phyloP scores from a whole-genome alignment of 2,329 filamentous ascomycete genomes.

The Diaporthe velutina region DNA sequence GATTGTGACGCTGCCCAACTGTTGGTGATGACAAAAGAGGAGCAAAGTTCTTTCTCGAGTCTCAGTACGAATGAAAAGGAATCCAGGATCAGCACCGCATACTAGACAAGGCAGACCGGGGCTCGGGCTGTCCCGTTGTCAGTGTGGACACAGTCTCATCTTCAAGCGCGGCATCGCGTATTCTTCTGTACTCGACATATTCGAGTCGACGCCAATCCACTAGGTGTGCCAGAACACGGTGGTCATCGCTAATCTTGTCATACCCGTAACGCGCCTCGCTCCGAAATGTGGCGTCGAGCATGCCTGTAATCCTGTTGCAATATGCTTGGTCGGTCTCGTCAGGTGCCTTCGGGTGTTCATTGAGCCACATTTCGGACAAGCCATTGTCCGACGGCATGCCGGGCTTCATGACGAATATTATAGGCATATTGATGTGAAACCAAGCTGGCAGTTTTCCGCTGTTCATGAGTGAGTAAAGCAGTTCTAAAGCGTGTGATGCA shows the following conservation, averaged over 20 bases:
- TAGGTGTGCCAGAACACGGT: background rate
- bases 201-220: too few species aligned
- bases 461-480: background rate
- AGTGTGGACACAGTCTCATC: background rate
- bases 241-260: background rate
- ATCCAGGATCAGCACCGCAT: background rate
- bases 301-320: background rate
- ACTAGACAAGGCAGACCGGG: background rate
- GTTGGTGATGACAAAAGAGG: background rate
- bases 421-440: background rate
- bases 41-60: background rate
- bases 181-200: too few species aligned
- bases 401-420: background rate
- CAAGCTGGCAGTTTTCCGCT: conserved; percentile 10
- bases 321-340: background rate
- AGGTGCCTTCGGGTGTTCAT: background rate
- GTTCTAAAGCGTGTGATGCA: background rate
- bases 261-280: background rate
- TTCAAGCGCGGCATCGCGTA: background rate
- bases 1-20: background rate
- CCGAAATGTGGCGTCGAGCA: background rate
- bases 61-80: background rate
- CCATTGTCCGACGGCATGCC: conserved; percentile 20
- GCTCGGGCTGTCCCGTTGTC: background rate
- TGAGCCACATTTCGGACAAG: conserved; percentile 14